Percentiles rank a stretch among this genome's conserved stretches.
Conservation (phyloP, 1,284 basidiomycete genomes). For the Polyporus tsugae region DNA sequence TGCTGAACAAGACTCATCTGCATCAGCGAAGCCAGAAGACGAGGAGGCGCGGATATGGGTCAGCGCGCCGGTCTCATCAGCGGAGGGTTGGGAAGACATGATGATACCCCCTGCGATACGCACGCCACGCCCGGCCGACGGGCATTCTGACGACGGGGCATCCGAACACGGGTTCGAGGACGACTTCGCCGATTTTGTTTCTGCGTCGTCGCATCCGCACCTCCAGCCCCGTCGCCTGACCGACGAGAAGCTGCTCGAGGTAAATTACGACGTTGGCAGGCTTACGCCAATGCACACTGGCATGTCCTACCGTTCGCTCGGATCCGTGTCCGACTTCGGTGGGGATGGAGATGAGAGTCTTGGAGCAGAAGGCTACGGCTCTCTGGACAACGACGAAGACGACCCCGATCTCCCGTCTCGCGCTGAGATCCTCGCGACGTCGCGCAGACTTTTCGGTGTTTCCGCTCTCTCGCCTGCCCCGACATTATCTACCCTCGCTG, state of each 20-base stretch:
- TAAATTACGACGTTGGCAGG: conserved; percentile 33
- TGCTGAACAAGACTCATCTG: background rate
- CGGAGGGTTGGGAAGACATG: conserved; percentile 35
- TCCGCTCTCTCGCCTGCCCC: conserved; percentile 29
- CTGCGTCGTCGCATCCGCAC: conserved; percentile 39
- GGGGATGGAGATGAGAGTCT: conserved; percentile 33
- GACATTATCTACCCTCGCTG: background rate
- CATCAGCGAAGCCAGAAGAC: conserved; percentile 4
- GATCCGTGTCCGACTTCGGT: conserved; percentile 57
- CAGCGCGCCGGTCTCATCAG: conserved; percentile 28
- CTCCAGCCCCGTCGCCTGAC: conserved; percentile 25
- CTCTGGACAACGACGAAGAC: conserved; percentile 38
- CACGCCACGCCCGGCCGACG: conserved; percentile 28
- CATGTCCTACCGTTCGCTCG: conserved; percentile 55
- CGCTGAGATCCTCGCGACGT: conserved; percentile 60
- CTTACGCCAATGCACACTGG: conserved; percentile 45
- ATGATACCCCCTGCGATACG: conserved; percentile 37
- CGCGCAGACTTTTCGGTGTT: conserved; percentile 62
- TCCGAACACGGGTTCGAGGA: conserved; percentile 66
- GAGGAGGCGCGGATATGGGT: conserved; percentile 36
- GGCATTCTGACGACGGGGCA: background rate
- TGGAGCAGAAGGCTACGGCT: conserved; percentile 25
- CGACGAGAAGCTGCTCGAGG: conserved; percentile 28
- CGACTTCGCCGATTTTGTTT: conserved; percentile 79
- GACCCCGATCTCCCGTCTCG: conserved; percentile 55